A percentile compares a stretch with the other conserved stretches of the same genome.
These are phyloP conservation scores for Didymella keratinophila DNA, from an alignment of 2,329 filamentous ascomycete genomes.

Conservation along the genomic window DNA sequence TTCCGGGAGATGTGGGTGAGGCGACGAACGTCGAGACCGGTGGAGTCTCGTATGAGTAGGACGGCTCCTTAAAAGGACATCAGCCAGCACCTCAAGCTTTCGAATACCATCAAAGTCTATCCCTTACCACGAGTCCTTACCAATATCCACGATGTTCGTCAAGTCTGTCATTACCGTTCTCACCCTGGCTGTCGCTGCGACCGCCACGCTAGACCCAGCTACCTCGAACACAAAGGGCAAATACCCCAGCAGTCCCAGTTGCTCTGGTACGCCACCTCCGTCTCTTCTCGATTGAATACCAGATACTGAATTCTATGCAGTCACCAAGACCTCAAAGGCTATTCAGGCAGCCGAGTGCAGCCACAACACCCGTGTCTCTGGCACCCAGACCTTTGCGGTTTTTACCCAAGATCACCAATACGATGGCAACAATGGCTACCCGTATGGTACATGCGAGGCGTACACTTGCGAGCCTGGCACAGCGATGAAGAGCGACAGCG, in stretches of 20 bases:
- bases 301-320: constrained; percentile 10
- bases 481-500: constrained; percentile 23
- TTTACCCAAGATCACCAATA: constrained; percentile 58
- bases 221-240: constrained; percentile 50
- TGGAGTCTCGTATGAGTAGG: background rate
- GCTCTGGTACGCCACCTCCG: constrained; percentile 26
- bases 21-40: constrained; percentile 4
- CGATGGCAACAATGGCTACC: constrained; percentile 54
- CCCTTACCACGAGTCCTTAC: background rate
- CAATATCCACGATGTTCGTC: constrained; percentile 10
- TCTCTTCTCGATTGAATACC: background rate
- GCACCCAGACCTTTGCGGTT: constrained; percentile 52
- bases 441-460: constrained; percentile 56
- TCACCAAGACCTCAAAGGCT: constrained; percentile 44
- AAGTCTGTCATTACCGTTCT: constrained; percentile 21
- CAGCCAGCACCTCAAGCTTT: background rate
- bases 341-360: constrained; percentile 56
- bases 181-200: constrained; percentile 26
- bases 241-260: constrained; percentile 37
- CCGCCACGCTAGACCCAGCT: constrained; percentile 49
- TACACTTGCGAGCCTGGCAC: constrained; percentile 34
- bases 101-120: background rate
- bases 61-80: background rate
- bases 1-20: constrained; percentile 3
- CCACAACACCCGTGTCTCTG: constrained; percentile 51